These are phyloP conservation scores for Lyophyllum shimeji DNA, from an alignment of 768 basidiomycete genomes.

Conservation along the genomic window DNA sequence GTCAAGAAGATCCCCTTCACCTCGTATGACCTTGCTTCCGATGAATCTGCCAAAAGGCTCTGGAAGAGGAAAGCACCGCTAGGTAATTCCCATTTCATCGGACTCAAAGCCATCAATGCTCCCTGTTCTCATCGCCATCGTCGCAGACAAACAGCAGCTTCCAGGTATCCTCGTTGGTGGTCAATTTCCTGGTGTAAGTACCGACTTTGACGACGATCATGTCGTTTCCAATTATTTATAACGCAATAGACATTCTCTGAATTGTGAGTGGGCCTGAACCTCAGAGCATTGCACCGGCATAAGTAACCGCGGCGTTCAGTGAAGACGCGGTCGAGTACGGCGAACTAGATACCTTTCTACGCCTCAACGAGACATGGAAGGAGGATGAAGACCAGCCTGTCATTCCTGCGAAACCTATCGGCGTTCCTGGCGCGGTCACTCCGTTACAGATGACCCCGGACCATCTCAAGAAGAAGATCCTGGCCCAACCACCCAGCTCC, in stretches of 20 bases:
- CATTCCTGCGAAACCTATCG: conserved; percentile 60
- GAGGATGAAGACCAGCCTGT: conserved; percentile 60
- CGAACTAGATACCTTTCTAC: conserved; percentile 70
- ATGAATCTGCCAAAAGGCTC: conserved; percentile 73
- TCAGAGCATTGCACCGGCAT: conserved; percentile 7
- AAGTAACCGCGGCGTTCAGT: conserved; percentile 32
- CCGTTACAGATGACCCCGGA: conserved; percentile 83
- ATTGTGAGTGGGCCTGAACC: conserved; percentile 50
- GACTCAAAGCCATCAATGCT: background rate
- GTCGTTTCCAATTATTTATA: conserved; percentile 6
- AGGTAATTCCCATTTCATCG: conserved; percentile 42
- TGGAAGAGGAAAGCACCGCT: conserved; percentile 82
- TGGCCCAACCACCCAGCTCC: conserved; percentile 39
- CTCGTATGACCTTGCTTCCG: conserved; percentile 84
- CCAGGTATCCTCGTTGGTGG: conserved; percentile 83
- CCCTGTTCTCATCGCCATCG: background rate
- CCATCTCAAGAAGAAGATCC: conserved; percentile 58
- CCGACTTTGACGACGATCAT: background rate
- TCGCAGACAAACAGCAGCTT: conserved; percentile 75
- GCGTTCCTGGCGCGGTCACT: conserved; percentile 76
- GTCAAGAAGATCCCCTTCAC: conserved; percentile 83
- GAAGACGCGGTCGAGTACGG: conserved; percentile 84
- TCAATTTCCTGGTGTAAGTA: conserved; percentile 72
- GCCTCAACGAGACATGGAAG: conserved; percentile 71
- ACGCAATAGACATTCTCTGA: conserved; percentile 60